phyloP scores from a whole-genome alignment of 2,329 filamentous ascomycete species.

The Claviceps purpurea region DNA sequence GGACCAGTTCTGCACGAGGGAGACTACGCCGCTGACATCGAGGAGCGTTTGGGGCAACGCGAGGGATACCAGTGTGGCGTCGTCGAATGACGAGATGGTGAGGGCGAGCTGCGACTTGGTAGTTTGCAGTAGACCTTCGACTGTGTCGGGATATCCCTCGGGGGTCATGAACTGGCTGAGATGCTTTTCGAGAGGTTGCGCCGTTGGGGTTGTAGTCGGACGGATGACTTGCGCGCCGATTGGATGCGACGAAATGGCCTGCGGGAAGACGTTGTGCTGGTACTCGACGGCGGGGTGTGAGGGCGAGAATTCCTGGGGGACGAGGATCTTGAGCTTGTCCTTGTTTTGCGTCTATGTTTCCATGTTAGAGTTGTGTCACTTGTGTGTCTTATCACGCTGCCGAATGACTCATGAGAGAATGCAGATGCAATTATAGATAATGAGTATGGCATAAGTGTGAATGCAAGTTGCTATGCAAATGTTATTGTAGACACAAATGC shows the following conservation, averaged over 20 bases:
- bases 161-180: conserved; percentile 1
- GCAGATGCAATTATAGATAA: too few relatives aligned
- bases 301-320: conserved; percentile 16
- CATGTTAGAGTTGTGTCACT: too few relatives aligned
- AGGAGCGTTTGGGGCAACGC: conserved; percentile 33
- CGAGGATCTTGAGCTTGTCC: conserved; percentile 19
- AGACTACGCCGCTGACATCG: conserved; percentile 30
- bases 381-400: too few relatives aligned
- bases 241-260: conserved; percentile 27
- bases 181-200: not conserved
- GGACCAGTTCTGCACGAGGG: conserved; percentile 31
- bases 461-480: too few relatives aligned
- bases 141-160: conserved; percentile 5
- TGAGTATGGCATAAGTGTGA: too few relatives aligned
- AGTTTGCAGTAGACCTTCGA: conserved; percentile 26
- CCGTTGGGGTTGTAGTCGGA: conserved; percentile 8
- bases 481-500: too few relatives aligned
- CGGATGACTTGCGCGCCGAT: conserved; percentile 24
- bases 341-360: not conserved
- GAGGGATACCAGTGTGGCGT: conserved; percentile 35
- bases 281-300: conserved; percentile 26
- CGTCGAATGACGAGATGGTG: conserved; percentile 32
- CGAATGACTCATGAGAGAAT: too few relatives aligned
- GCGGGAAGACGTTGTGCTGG: conserved; percentile 22
- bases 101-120: conserved; percentile 33